A percentile compares a stretch with the other conserved stretches of the same genome.
These are phyloP conservation scores for Solanum dulcamara DNA, from an alignment of 257 asterid genomes.

Conservation along the genomic window DNA sequence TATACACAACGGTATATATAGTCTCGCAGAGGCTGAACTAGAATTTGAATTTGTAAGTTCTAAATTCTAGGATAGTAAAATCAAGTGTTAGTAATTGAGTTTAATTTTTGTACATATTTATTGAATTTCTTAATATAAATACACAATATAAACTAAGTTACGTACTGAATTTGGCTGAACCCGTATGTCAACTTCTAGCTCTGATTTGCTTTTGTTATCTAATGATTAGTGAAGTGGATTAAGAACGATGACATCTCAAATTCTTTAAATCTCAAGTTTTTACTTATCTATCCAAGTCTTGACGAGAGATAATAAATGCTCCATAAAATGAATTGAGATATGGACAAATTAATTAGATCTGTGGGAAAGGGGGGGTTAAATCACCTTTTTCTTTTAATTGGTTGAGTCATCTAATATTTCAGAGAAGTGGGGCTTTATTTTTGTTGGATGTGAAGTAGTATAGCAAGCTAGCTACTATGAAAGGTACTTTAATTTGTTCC, in stretches of 20 bases:
- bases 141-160: background rate
- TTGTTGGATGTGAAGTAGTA: background rate
- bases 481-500: slow-evolving; percentile 1
- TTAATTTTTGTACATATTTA: background rate
- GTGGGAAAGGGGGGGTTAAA: background rate
- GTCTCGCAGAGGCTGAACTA: background rate
- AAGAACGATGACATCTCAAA: background rate
- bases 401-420: background rate
- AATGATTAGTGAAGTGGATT: background rate
- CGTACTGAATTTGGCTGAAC: background rate
- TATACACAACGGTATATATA: no score
- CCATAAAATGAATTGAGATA: background rate
- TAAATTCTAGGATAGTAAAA: background rate
- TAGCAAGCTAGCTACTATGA: background rate
- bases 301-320: background rate
- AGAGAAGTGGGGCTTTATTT: background rate
- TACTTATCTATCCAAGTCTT: background rate
- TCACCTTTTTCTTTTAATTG: background rate
- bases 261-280: background rate
- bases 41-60: background rate
- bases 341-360: no score
- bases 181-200: background rate
- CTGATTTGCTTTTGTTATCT: background rate
- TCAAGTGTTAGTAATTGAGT: background rate
- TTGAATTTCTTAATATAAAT: background rate